These are phyloP conservation scores for Euphrasia arctica DNA, from an alignment of 305 asterid species.

Conservation along the genomic window DNA sequence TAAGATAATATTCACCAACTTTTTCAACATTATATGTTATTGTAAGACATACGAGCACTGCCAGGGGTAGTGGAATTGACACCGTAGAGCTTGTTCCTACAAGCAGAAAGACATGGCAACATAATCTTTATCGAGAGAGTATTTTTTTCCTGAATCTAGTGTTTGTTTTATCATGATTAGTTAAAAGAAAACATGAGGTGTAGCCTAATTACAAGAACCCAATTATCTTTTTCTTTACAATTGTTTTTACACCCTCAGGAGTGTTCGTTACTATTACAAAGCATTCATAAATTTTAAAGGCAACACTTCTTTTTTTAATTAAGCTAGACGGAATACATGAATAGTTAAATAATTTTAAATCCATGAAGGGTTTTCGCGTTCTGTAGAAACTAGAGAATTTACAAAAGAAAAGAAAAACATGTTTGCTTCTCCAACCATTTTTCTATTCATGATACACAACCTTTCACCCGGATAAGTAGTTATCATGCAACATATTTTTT, in stretches of 20 bases:
- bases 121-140: neutral
- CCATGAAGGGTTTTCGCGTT: no score
- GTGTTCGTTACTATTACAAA: no score
- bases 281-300: no score
- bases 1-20: slow-evolving; percentile 58
- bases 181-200: neutral
- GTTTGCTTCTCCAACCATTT: neutral
- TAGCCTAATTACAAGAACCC: no score
- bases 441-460: neutral
- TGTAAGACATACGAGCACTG: slow-evolving; percentile 90
- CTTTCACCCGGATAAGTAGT: neutral
- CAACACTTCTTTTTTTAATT: no score
- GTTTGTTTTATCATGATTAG: neutral
- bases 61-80: slow-evolving; percentile 88
- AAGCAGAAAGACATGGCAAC: slow-evolving; percentile 30
- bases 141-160: neutral
- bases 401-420: neutral
- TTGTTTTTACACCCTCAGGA: neutral
- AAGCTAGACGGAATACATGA: no score
- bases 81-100: slow-evolving; percentile 67
- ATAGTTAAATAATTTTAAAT: neutral
- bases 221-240: no score
- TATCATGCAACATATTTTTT: neutral
- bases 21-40: slow-evolving; percentile 85
- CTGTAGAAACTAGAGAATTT: no score